Evolutionary conservation across 2,329 filamentous ascomycete genomes (phyloP), one percentile per base, ranked within the genome.

Genomic region (Penicillium crustosum): DNA sequence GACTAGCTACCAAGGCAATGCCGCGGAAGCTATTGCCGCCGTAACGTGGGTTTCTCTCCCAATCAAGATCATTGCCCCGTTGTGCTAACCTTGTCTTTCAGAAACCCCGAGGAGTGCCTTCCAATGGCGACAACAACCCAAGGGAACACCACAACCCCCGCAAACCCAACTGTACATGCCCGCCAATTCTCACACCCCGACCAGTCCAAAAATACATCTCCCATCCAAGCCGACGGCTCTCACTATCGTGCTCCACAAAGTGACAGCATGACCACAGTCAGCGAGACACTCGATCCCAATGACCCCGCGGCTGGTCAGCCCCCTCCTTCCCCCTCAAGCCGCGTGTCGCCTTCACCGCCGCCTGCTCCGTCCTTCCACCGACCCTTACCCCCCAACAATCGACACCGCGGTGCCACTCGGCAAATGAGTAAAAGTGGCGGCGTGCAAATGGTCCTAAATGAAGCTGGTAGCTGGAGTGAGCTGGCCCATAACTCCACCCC

Each of bases 361-460:
- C 65, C 69, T 33, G 59, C 68, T 38, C 68, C 75, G 23, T 77
- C 75, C 7, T 77, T 75, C 62, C 75, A 73, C 55, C 71, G 74
- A 23, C 77, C 76, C 3, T 61, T 75, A 3, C 74, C 68, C 31
- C 70, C 68, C 23, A 67, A 67, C 12, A 72, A 76, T 60, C 79
- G 82, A 39, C 81, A 81, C 15, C 80, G 83, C 41, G 84, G 84
- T 33, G 85, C 84, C 29, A 87, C 88, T 58, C 84, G 90, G 52
- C 89, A 91, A 57, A 87, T 86, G 57, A 91, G 88, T 65, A 88
- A 90, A 68, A 85, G 88, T 4, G 93, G 93, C 53, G 93, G 93
- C 19, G 86, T 97, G 55, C 91, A 96, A 74, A 90, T 97, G 67
- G 93, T 94, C 21, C 83, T 97, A 38, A 93, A 96, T 67, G 92